Conservation (phyloP, 2,329 filamentous ascomycete species). For the Scorias spongiosa region DNA sequence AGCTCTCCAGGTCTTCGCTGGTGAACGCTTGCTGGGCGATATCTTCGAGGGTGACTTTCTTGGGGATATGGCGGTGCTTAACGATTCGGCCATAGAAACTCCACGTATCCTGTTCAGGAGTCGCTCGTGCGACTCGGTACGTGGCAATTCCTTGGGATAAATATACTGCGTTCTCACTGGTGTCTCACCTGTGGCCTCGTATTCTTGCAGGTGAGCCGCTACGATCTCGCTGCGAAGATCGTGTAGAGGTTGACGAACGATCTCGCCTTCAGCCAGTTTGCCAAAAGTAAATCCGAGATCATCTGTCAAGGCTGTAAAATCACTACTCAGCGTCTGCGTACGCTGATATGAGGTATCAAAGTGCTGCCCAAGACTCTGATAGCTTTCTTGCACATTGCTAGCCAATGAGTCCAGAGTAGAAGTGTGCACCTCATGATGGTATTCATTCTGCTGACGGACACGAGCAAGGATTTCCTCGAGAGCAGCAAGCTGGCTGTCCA, state of each 20-base stretch:
- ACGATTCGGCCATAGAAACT: conserved; percentile 15
- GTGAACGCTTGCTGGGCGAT: conserved; percentile 8
- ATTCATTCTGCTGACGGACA: conserved; percentile 64
- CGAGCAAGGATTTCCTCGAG: conserved; percentile 81
- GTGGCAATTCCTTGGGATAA: conserved; percentile 66
- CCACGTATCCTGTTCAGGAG: conserved; percentile 39
- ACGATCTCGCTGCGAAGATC: conserved; percentile 57
- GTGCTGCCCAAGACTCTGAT: conserved; percentile 53
- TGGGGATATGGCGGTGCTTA: conserved; percentile 12
- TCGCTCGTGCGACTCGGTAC: conserved; percentile 49
- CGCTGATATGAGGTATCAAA: conserved; percentile 54
- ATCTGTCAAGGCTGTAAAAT: conserved; percentile 46
- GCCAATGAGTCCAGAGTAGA: conserved; percentile 52
- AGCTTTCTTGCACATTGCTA: conserved; percentile 55
- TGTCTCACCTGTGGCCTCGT: conserved; percentile 70
- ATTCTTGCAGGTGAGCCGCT: conserved; percentile 55
- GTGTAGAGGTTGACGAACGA: conserved; percentile 53
- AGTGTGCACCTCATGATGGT: conserved; percentile 56
- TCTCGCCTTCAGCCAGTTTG: conserved; percentile 38
- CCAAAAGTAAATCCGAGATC: conserved; percentile 46
- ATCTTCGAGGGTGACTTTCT: conserved; percentile 19
- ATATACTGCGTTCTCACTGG: conserved; percentile 67
- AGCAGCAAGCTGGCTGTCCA: conserved; percentile 75
- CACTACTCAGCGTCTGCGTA: conserved; percentile 51
- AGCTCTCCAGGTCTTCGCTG: conserved; percentile 5